A percentile compares a stretch with the other conserved stretches of the same genome.
Evolutionary conservation across 2,329 filamentous ascomycete genomes (phyloP).

Genomic region (Pseudogymnoascus sp.): DNA sequence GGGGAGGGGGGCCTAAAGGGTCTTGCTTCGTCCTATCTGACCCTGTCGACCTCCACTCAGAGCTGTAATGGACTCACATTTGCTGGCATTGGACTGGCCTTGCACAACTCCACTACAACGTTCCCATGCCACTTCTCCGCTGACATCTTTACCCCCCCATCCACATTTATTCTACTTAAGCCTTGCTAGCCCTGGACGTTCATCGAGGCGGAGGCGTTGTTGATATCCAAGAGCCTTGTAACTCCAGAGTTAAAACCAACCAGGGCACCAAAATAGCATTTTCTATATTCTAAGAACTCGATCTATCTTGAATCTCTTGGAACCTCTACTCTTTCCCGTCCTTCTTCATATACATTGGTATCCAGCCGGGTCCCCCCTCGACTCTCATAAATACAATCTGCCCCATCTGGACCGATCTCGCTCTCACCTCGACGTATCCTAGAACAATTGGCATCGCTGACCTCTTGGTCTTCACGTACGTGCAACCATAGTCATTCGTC

Average conservation of each 20-base stretch:
- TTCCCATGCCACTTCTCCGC: constrained; percentile 6
- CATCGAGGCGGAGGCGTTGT: constrained; percentile 4
- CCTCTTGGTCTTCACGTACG: constrained; percentile 3
- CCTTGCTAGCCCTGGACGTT: constrained; percentile 6
- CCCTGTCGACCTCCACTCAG: constrained; percentile 3
- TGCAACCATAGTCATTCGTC: constrained; percentile 7
- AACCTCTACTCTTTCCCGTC: not conserved
- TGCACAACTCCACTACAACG: constrained; percentile 3
- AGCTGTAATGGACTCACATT: not conserved
- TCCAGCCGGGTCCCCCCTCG: not conserved
- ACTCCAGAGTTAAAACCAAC: constrained; percentile 1
- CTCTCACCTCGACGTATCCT: not conserved
- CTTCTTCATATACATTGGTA: not conserved
- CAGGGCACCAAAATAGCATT: constrained; percentile 8
- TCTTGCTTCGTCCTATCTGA: constrained; percentile 3
- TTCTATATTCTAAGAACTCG: not conserved
- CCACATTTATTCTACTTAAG: constrained; percentile 8
- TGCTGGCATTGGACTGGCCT: not conserved
- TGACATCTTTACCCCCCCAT: constrained; percentile 3
- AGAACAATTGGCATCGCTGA: not conserved
- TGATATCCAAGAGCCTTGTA: constrained; percentile 4
- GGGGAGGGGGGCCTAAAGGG: not conserved
- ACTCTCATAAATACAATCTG: constrained; percentile 7
- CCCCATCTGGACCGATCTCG: not conserved
- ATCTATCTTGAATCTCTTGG: not conserved